Percentiles rank a stretch among this genome's conserved stretches.
phyloP scores from a whole-genome alignment of 495 filamentous ascomycete species.

The Neurospora sublineolata region DNA sequence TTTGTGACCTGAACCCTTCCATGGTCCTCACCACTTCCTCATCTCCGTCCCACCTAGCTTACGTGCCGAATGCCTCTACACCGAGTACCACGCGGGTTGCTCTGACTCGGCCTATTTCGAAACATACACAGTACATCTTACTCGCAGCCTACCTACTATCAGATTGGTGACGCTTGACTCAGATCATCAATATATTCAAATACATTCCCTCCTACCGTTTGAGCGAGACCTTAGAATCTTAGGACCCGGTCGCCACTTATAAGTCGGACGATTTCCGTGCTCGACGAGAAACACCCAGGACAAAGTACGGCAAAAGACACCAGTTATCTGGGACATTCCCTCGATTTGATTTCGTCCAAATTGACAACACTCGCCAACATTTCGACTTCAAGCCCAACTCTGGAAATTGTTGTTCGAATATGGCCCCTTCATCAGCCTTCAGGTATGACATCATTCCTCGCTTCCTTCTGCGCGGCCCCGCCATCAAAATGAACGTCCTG shows the following conservation, averaged over 20 bases:
- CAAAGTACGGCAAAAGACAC: background rate
- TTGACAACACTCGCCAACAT: background rate
- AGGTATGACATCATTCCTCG: background rate
- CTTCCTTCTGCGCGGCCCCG: background rate
- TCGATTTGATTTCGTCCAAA: background rate
- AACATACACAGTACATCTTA: background rate
- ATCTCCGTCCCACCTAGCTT: background rate
- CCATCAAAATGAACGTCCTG: background rate
- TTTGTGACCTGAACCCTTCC: background rate
- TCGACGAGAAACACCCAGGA: background rate
- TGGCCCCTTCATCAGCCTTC: background rate
- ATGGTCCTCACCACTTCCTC: background rate
- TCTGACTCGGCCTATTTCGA: background rate
- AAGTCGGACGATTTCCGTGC: background rate
- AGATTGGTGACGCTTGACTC: background rate
- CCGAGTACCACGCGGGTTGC: background rate
- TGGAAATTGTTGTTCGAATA: background rate
- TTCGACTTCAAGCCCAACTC: background rate
- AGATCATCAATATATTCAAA: background rate
- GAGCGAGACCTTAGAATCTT: background rate
- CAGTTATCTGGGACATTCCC: background rate
- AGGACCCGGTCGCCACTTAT: background rate
- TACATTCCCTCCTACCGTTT: background rate
- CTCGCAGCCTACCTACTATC: background rate
- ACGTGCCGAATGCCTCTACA: background rate